Conservation (phyloP, 371 early-diverging fungal genomes). For the Parasitella parasitica region DNA sequence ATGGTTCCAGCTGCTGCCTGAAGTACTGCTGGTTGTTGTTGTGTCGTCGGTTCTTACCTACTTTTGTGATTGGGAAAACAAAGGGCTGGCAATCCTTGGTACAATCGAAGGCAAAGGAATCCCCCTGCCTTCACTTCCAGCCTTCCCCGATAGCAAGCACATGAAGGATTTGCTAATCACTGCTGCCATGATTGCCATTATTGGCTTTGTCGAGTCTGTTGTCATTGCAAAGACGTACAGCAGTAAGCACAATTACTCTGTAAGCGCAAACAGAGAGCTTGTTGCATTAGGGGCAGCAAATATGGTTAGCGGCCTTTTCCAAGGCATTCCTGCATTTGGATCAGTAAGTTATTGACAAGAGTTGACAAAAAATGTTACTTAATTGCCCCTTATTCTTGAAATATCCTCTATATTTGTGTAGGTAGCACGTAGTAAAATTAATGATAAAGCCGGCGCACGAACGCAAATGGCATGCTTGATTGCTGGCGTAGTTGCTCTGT, state of each 20-base stretch:
- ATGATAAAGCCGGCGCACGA: conserved; percentile 84
- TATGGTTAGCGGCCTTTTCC: conserved; percentile 78
- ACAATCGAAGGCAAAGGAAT: conserved; percentile 62
- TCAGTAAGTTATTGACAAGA: conserved; percentile 48
- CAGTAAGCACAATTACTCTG: conserved; percentile 81
- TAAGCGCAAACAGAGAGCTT: conserved; percentile 91
- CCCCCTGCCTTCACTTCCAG: conserved; percentile 62
- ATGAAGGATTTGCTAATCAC: conserved; percentile 59
- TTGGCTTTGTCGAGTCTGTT: conserved; percentile 94
- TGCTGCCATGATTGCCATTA: conserved; percentile 82
- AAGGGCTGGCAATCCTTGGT: conserved; percentile 77
- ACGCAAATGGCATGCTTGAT: conserved; percentile 90
- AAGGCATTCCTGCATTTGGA: conserved; percentile 89
- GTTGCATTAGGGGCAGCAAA: conserved; percentile 91
- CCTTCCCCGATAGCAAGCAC: conserved; percentile 54
- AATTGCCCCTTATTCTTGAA: not conserved
- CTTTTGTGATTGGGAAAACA: conserved; percentile 62
- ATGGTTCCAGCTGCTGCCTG: conserved; percentile 79
- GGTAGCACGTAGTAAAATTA: conserved; percentile 87
- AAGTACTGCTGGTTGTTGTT: conserved; percentile 82
- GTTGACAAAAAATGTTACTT: not conserved
- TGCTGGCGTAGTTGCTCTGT: conserved; percentile 68
- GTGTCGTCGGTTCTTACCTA: conserved; percentile 64
- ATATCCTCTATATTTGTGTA: too few species aligned
- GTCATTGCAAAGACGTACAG: conserved; percentile 92